A percentile compares a stretch with the other conserved stretches of the same genome.
Evolutionary conservation across 2,329 filamentous ascomycete genomes (phyloP).

Genomic region (Mycocentrospora acerina): DNA sequence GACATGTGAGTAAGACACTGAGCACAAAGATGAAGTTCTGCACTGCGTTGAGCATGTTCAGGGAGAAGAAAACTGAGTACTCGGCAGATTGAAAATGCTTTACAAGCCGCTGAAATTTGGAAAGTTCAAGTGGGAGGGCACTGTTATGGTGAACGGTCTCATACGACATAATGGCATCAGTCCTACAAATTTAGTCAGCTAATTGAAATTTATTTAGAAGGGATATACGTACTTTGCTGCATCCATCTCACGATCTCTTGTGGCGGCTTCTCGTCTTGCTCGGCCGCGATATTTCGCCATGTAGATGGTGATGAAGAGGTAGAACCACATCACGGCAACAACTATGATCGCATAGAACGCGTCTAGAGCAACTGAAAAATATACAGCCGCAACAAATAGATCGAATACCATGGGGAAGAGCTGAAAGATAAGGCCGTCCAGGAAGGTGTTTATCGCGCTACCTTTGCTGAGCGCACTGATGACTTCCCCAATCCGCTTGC

Average conservation of each 20-base stretch:
- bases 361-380: slow-evolving; percentile 62
- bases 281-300: slow-evolving; percentile 51
- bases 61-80: slow-evolving; percentile 13
- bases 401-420: slow-evolving; percentile 63
- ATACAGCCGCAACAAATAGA: slow-evolving; percentile 60
- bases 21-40: slow-evolving; percentile 17
- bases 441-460: slow-evolving; percentile 52
- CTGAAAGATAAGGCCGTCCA: slow-evolving; percentile 61
- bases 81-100: slow-evolving; percentile 15
- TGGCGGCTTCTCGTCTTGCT: slow-evolving; percentile 50
- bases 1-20: slow-evolving; percentile 10
- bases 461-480: slow-evolving; percentile 54
- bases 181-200: slow-evolving; percentile 26
- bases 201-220: not conserved
- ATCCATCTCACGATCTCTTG: slow-evolving; percentile 51
- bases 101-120: slow-evolving; percentile 7
- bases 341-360: slow-evolving; percentile 62
- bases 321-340: slow-evolving; percentile 56
- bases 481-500: slow-evolving; percentile 55
- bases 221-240: slow-evolving; percentile 44
- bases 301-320: slow-evolving; percentile 55
- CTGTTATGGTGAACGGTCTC: slow-evolving; percentile 34
- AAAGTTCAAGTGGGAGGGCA: slow-evolving; percentile 9
- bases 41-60: slow-evolving; percentile 16
- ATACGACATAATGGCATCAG: slow-evolving; percentile 53